phyloP scores from a whole-genome alignment of 257 asterid species.

The Solanum appendiculatum region DNA sequence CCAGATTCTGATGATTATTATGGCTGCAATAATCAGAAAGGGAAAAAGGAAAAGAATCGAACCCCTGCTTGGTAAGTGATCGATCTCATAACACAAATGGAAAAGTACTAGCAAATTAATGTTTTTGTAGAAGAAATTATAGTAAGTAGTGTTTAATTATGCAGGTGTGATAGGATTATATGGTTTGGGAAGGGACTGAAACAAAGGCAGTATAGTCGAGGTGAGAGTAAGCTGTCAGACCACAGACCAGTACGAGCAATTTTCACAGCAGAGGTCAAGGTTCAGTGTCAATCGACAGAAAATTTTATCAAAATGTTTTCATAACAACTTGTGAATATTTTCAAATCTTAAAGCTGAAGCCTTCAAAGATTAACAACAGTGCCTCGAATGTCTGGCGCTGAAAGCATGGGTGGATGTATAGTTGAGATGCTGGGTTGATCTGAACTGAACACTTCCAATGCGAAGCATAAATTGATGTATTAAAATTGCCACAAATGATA shows the following conservation, averaged over 20 bases:
- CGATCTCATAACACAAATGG: background rate
- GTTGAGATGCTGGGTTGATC: background rate
- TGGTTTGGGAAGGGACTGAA: slow-evolving; percentile 52
- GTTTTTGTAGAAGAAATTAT: background rate
- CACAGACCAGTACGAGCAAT: slow-evolving; percentile 57
- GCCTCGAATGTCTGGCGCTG: background rate
- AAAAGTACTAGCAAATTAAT: background rate
- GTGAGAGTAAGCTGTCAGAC: slow-evolving; percentile 47
- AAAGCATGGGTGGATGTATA: background rate
- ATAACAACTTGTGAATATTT: background rate
- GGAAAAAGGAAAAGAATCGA: slow-evolving; percentile 26
- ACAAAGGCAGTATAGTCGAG: slow-evolving; percentile 42
- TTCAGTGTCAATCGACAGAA: background rate
- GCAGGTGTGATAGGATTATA: slow-evolving; percentile 64
- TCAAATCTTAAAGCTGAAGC: background rate
- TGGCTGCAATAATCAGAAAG: slow-evolving; percentile 26
- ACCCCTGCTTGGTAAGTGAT: slow-evolving; percentile 55
- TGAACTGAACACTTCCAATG: background rate
- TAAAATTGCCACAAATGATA: background rate
- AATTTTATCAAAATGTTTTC: background rate
- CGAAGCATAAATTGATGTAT: background rate
- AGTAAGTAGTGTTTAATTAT: background rate
- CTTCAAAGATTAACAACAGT: background rate
- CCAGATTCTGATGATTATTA: slow-evolving; percentile 44
- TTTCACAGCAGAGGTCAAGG: slow-evolving; percentile 32